Percentiles rank a stretch among this genome's conserved stretches.
Evolutionary conservation across 108 stramenopile genomes (phyloP).

Genomic region (Skeletonema marinoi): DNA sequence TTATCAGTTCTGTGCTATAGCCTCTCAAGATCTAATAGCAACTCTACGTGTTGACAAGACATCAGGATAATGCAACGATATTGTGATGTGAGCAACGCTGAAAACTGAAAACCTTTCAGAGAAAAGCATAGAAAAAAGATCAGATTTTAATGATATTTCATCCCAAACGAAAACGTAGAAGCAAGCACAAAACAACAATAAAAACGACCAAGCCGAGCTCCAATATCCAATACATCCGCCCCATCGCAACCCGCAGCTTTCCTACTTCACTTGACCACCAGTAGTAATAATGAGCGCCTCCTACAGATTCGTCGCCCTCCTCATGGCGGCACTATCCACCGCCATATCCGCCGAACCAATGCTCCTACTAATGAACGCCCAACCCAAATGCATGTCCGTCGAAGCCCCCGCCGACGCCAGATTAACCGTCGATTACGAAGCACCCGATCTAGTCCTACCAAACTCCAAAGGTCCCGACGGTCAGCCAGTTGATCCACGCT

Average conservation of each 20-base stretch:
- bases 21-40: background rate
- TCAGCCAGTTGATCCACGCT: conserved; percentile 28
- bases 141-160: no score
- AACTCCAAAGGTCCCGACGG: conserved; percentile 29
- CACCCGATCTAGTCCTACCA: conserved; percentile 50
- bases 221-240: no score
- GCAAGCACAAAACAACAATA: no score
- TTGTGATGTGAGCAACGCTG: no score
- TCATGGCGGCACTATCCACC: conserved; percentile 6
- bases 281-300: background rate
- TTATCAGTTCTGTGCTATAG: background rate
- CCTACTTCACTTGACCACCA: no score
- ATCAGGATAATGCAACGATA: no score
- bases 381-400: conserved; percentile 56
- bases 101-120: no score
- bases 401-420: conserved; percentile 59
- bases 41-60: no score
- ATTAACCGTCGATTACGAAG: conserved; percentile 59
- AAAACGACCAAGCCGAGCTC: no score
- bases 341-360: conserved; percentile 42
- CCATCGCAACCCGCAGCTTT: no score
- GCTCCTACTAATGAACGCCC: conserved; percentile 45
- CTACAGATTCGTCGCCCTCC: conserved; percentile 4
- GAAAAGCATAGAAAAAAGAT: no score
- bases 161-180: no score